Evolutionary conservation across 805 yeast species (phyloP), one percentile per base, ranked within the genome.

Genomic region (Saccharomyces cerevisiae): DNA sequence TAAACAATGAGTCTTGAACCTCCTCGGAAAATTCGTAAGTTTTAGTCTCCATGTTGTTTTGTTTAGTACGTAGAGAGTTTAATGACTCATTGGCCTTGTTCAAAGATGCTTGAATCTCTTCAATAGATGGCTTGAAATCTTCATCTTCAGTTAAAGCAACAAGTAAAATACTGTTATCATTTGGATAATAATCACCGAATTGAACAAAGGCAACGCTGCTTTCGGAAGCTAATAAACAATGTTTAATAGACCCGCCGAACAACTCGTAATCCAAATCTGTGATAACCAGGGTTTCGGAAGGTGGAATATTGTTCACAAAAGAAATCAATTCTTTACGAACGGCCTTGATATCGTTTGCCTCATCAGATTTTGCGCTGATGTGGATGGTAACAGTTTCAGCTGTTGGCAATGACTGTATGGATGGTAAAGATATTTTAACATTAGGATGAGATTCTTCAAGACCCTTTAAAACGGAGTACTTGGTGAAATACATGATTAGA

Each of bases 271-370:
- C 89, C 59, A 92, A 78, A 62, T 87, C 96, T 6, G 74, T 66
- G 47, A 89, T 72, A 10, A 73, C 72, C 56, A 73, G 71, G 32
- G 89, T 79, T 55, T 81, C 80, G 47, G 79, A 74, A 36, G 97
- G 96, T 8, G 89, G 75, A 53, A 85, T 77, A 51, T 76, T 73
- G 70, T 89, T 90, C 53, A 94, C 96, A 22, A 77, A 71, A 36
- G 81, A 76, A 55, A 94, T 89, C 55, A 94, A 76, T 21, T 81
- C 81, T 59, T 82, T 83, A 70, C 91, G 87, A 41, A 89, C 87
- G 13, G 68, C 62, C 66, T 84, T 83, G 58, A 81, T 77, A 3
- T 80, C 80, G 30, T 71, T 77, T 51, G 76, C 71, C 26, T 72
- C 79, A 47, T 73, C 74, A 46, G 74, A 70, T 48, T 72, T 62